Evolutionary conservation across 2,329 filamentous ascomycete genomes (phyloP).

Genomic region (Cytospora leucostoma): DNA sequence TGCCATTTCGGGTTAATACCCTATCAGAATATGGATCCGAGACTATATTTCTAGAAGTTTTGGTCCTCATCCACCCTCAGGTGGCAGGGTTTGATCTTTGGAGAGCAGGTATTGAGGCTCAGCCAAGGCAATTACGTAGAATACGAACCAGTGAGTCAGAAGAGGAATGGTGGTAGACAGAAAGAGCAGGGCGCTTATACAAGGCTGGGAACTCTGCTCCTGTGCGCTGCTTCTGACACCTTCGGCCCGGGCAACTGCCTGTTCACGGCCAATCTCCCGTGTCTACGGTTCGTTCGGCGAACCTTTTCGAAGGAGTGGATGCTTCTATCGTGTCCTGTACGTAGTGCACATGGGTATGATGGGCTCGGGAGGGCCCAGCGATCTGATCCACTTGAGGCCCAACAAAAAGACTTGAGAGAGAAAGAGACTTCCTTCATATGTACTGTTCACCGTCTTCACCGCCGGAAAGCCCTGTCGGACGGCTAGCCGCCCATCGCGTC

Average conservation of each 20-base stretch:
- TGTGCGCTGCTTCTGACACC: not conserved
- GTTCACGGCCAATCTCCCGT: conserved; percentile 8
- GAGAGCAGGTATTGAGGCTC: no score
- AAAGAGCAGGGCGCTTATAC: no score
- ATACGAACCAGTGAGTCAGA: no score
- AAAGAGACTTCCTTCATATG: not conserved
- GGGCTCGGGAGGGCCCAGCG: not conserved
- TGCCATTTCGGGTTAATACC: no score
- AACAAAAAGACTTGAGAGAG: not conserved
- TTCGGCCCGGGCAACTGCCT: not conserved
- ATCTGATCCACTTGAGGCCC: conserved; percentile 3
- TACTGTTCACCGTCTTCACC: conserved; percentile 11
- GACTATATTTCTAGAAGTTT: no score
- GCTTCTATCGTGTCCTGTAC: conserved; percentile 1
- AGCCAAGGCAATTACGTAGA: no score
- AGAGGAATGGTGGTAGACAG: no score
- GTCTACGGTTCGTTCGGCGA: conserved; percentile 8
- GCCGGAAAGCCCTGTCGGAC: conserved; percentile 4
- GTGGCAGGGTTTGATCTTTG: no score
- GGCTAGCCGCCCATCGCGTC: not conserved
- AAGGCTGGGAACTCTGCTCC: not conserved
- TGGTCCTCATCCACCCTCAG: no score
- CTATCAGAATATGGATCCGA: no score
- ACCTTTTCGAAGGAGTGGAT: conserved; percentile 19
- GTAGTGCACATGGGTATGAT: no score